Evolutionary conservation across 2,329 filamentous ascomycete genomes (phyloP).

Genomic region (Colletotrichum chlorophyti): DNA sequence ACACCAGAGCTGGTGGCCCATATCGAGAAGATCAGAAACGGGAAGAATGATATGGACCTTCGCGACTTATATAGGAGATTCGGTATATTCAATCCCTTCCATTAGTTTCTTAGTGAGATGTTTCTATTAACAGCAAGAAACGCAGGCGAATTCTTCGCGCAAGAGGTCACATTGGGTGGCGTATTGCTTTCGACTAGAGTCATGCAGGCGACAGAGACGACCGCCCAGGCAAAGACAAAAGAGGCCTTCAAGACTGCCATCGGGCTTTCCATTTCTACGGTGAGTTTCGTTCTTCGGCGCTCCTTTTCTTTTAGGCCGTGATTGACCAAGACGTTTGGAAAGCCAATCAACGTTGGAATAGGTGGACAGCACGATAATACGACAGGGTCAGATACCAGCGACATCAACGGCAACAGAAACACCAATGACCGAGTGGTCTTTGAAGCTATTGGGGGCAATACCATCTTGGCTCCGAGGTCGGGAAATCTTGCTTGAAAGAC

Average conservation of each 20-base stretch:
- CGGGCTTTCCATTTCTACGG: background rate
- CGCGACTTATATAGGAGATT: slow-evolving; percentile 4
- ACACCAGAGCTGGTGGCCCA: background rate
- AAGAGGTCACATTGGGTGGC: slow-evolving; percentile 7
- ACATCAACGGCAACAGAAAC: background rate
- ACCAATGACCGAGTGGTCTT: background rate
- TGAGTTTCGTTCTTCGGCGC: background rate
- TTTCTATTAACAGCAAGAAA: no score
- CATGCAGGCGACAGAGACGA: background rate
- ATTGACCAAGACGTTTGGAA: no score
- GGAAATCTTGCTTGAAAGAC: no score
- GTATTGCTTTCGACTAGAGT: slow-evolving; percentile 11
- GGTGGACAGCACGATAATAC: background rate
- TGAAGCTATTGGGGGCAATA: slow-evolving; percentile 13
- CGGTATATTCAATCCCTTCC: background rate
- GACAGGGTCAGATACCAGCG: background rate
- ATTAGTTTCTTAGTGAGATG: background rate
- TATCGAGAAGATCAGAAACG: background rate
- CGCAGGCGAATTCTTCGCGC: slow-evolving; percentile 12
- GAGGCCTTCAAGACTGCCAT: background rate
- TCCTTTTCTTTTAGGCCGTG: no score
- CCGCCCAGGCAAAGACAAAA: background rate
- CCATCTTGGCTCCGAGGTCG: slow-evolving; percentile 16
- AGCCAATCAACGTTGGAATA: slow-evolving; percentile 1
- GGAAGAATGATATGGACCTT: background rate